phyloP scores from a whole-genome alignment of 208 protist species.

The Acanthamoeba lenticulata region DNA sequence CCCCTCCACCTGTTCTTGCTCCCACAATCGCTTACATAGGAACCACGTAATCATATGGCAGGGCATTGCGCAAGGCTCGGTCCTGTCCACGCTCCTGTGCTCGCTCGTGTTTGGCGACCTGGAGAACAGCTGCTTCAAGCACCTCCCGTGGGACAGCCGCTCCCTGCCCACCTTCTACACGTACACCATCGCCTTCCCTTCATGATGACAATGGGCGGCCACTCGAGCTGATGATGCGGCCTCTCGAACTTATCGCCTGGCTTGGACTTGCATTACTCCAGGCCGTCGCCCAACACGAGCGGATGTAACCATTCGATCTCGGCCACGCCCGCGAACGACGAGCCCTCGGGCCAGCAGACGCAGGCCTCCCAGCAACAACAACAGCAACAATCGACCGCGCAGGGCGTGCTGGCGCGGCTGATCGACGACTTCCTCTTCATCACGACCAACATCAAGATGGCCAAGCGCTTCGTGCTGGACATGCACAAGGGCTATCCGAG shows the following conservation, averaged over 20 bases:
- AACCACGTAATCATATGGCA: not conserved
- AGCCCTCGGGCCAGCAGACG: not conserved
- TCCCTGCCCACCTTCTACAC: constrained; percentile 59
- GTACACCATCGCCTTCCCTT: not conserved
- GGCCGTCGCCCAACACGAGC: not conserved
- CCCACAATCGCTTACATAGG: too few relatives aligned
- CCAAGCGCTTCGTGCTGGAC: constrained; percentile 34
- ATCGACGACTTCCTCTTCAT: constrained; percentile 71
- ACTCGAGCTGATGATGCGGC: not conserved
- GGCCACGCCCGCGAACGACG: not conserved
- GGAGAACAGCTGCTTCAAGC: constrained; percentile 69
- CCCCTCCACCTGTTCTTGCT: too few relatives aligned
- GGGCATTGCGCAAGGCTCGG: constrained; percentile 67
- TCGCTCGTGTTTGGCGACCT: constrained; percentile 60
- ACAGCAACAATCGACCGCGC: too few relatives aligned
- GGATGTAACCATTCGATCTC: not conserved
- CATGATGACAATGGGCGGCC: not conserved
- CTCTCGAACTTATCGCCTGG: too few relatives aligned
- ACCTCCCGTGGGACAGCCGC: constrained; percentile 41
- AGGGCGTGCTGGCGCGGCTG: constrained; percentile 51
- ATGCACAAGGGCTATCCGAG: constrained; percentile 63
- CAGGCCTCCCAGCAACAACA: not conserved
- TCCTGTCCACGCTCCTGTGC: constrained; percentile 55
- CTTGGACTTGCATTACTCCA: too few relatives aligned
- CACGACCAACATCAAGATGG: constrained; percentile 22